A percentile compares a stretch with the other conserved stretches of the same genome.
Conservation (phyloP, 768 basidiomycete genomes). For the Suillus alpinus region DNA sequence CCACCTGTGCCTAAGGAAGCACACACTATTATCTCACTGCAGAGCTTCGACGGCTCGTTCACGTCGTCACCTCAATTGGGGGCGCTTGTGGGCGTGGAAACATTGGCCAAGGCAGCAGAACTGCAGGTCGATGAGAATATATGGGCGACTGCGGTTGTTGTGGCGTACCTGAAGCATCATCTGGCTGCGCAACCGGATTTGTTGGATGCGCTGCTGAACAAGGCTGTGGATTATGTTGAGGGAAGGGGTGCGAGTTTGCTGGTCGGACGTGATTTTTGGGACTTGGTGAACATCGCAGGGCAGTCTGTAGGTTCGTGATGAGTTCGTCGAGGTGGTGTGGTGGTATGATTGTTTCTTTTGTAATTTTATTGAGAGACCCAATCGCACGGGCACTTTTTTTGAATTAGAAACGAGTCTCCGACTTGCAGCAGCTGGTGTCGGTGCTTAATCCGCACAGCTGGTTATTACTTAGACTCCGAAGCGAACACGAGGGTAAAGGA, state of each 20-base stretch:
- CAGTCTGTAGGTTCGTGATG: not conserved
- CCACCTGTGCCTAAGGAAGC: constrained; percentile 25
- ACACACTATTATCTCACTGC: constrained; percentile 36
- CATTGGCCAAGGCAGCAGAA: constrained; percentile 30
- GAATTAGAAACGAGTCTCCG: no score
- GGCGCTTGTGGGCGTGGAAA: constrained; percentile 34
- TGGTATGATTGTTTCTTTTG: not conserved
- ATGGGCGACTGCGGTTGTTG: constrained; percentile 50
- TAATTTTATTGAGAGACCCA: no score
- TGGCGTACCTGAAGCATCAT: constrained; percentile 43
- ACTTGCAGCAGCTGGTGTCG: no score
- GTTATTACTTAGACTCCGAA: no score
- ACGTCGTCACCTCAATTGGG: constrained; percentile 27
- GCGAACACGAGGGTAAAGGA: no score
- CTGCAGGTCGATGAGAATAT: constrained; percentile 31
- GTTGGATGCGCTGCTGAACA: constrained; percentile 39
- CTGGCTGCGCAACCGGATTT: constrained; percentile 38
- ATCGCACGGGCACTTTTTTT: no score
- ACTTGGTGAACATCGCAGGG: not conserved
- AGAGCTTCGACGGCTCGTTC: constrained; percentile 51
- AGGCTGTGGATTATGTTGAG: constrained; percentile 40
- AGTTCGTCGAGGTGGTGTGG: not conserved
- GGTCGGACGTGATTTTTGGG: constrained; percentile 9
- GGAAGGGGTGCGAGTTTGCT: constrained; percentile 2
- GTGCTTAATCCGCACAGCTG: no score